phyloP scores from a whole-genome alignment of 768 basidiomycete genomes.

The Erythrobasidium yunnanense region DNA sequence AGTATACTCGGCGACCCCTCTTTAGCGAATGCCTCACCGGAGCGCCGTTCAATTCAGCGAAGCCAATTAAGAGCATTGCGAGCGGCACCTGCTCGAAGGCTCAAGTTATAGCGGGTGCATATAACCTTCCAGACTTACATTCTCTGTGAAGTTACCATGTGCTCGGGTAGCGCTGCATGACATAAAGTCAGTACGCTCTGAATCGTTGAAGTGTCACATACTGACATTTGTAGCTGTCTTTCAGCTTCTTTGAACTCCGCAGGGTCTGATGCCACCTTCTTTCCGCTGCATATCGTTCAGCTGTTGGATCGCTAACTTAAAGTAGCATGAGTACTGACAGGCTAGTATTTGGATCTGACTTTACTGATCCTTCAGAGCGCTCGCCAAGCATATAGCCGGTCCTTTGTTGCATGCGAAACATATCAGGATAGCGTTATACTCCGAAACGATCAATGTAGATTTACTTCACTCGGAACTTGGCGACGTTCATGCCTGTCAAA shows the following conservation, averaged over 20 bases:
- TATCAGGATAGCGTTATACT: background rate
- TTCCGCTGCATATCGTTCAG: background rate
- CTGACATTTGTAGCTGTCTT: background rate
- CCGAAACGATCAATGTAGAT: background rate
- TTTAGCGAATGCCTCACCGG: background rate
- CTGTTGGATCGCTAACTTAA: background rate
- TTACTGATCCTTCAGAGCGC: background rate
- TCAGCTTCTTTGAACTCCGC: background rate
- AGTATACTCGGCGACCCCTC: too few relatives aligned
- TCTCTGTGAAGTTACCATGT: constrained; percentile 2
- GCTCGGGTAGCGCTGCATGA: background rate
- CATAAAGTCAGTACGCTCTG: background rate
- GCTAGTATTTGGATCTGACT: background rate
- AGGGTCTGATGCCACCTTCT: background rate
- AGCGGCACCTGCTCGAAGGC: background rate
- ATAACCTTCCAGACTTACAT: background rate
- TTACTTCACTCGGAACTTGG: background rate
- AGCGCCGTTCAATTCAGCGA: background rate
- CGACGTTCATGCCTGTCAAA: background rate
- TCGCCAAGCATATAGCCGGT: background rate
- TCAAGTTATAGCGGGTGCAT: too few relatives aligned
- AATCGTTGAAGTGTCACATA: background rate
- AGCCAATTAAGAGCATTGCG: background rate
- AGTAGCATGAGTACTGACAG: background rate
- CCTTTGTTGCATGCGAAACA: background rate